A percentile compares a stretch with the other conserved stretches of the same genome.
Conservation (phyloP, 345 rosid species). For the Hibiscus tridactylites region DNA sequence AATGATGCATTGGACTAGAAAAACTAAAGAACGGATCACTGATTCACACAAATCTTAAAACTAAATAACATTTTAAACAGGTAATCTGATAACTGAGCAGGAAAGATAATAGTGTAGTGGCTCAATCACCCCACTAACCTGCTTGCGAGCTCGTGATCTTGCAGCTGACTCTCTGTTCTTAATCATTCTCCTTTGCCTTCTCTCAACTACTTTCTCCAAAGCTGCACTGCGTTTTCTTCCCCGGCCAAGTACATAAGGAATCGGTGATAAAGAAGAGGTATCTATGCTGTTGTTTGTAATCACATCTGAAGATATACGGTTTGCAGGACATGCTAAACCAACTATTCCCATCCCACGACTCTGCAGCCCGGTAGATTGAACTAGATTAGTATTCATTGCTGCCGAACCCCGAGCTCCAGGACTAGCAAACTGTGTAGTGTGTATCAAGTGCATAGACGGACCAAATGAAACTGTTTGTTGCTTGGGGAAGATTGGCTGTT, state of each 20-base stretch:
- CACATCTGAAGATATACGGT: constrained; percentile 45
- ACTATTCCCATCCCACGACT: constrained; percentile 33
- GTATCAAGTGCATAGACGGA: constrained; percentile 31
- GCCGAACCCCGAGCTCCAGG: constrained; percentile 36
- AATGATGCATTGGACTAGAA: no score
- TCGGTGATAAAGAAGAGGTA: constrained; percentile 59
- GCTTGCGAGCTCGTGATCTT: constrained; percentile 95
- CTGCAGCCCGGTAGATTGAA: constrained; percentile 30
- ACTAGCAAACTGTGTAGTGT: constrained; percentile 27
- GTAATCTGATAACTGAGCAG: not conserved
- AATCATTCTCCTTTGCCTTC: constrained; percentile 97
- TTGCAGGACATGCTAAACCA: constrained; percentile 60
- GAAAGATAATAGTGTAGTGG: not conserved
- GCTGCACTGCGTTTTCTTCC: constrained; percentile 61
- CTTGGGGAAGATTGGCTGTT: constrained; percentile 57
- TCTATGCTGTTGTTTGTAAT: constrained; percentile 49
- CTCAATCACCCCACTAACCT: constrained; percentile 42
- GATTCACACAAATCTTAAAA: not conserved
- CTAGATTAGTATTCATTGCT: constrained; percentile 36
- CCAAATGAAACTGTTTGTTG: constrained; percentile 55
- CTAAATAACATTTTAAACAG: not conserved
- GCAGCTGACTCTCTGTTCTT: constrained; percentile 98
- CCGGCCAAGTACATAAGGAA: constrained; percentile 63
- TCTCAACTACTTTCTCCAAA: constrained; percentile 83
- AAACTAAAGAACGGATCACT: no score